A percentile compares a stretch with the other conserved stretches of the same genome.
Evolutionary conservation across 2,329 filamentous ascomycete species (phyloP).

Genomic region (Tricladium varicosporioides): DNA sequence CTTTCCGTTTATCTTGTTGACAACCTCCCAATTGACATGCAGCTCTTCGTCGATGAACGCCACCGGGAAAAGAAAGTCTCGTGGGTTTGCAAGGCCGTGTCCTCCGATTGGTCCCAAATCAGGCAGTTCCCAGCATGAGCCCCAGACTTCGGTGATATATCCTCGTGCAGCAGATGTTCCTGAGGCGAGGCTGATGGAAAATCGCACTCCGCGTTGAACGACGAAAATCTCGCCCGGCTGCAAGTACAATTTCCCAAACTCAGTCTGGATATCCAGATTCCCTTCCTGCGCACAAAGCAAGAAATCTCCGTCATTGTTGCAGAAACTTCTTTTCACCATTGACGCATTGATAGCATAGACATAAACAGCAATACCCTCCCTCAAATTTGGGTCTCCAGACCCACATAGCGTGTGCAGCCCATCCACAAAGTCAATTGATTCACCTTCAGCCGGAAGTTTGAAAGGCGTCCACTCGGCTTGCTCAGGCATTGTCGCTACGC

Average conservation of each 20-base stretch:
- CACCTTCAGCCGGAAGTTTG: constrained; percentile 34
- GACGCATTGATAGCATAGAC: constrained; percentile 46
- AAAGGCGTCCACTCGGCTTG: constrained; percentile 49
- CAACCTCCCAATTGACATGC: constrained; percentile 50
- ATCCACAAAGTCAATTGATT: constrained; percentile 47
- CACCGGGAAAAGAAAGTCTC: constrained; percentile 62
- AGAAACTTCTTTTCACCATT: constrained; percentile 46
- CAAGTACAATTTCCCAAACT: constrained; percentile 48
- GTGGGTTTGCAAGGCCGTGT: constrained; percentile 60
- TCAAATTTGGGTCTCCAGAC: constrained; percentile 48
- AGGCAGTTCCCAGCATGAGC: constrained; percentile 60
- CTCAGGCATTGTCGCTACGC: constrained; percentile 43
- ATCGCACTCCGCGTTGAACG: constrained; percentile 61
- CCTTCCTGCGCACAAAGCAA: constrained; percentile 63
- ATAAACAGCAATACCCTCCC: constrained; percentile 48
- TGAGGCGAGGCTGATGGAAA: constrained; percentile 56
- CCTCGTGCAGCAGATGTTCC: constrained; percentile 52
- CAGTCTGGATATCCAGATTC: constrained; percentile 56
- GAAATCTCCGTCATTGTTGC: constrained; percentile 61
- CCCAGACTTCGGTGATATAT: constrained; percentile 65
- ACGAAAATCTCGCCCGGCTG: constrained; percentile 64
- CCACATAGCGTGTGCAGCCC: constrained; percentile 49
- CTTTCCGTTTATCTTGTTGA: constrained; percentile 62
- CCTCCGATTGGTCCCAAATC: constrained; percentile 64
- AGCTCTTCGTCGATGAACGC: constrained; percentile 52